Evolutionary conservation across 2,329 filamentous ascomycete species (phyloP), one percentile per base, ranked within the genome.

Genomic region (Ascochyta clinopodiicola): DNA sequence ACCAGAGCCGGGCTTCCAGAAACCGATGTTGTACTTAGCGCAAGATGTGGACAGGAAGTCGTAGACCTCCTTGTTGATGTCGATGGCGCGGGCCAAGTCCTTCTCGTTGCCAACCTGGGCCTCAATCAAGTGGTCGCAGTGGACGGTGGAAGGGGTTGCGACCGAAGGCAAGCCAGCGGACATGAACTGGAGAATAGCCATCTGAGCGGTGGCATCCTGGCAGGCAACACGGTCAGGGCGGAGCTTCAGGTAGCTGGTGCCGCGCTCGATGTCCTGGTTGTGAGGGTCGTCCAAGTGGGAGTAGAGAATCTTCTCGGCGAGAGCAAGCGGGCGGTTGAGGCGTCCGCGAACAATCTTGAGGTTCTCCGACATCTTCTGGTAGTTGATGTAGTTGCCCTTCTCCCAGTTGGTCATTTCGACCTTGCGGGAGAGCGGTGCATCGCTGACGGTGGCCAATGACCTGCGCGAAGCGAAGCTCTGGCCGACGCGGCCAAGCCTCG

Each of bases 161-260:
- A 98, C 95, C 22, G 89, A 88, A 66, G 92, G 91, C 91, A 99
- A 94, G 78, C 94, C 94, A 59, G 95, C 94, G 51, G 92, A 96
- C 93, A 99, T 99, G 86, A 99, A 99, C 84, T 99, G 95, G 57
- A 99, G 86, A 68, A 99, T 96, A 64, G 95, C 95, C 95, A 99
- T 99, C 86, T 99, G 95, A 63, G 95, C 95, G 58, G 95, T 98
- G 76, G 95, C 95, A 86, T 99, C 95, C 84, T 99, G 95, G 85
- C 95, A 98, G 79, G 95, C 95, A 73, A 99, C 95, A 79, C 95
- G 91, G 77, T 99, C 95, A 55, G 95, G 95, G 66, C 95, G 91
- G 68, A 99, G 88, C 84, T 94, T 97, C 67, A 99, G 87, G 82
- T 99, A 98, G 58, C 93, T 97, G 71, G 86, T 87, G 74, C 95